These are phyloP conservation scores for Daldinia decipiens DNA, from an alignment of 495 filamentous ascomycete species.

Conservation along the genomic window DNA sequence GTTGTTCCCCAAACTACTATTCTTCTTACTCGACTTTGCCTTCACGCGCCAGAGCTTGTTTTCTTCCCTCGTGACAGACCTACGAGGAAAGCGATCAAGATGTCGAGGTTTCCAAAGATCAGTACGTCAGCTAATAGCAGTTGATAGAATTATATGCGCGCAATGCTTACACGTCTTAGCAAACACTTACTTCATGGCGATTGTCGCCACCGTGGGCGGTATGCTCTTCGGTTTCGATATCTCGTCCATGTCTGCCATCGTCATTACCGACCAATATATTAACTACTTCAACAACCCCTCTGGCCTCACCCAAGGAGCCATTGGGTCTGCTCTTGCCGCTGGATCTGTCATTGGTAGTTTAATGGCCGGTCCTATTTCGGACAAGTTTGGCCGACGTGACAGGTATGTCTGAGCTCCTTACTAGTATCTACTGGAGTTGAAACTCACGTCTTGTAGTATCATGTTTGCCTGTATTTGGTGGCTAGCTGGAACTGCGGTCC, in stretches of 20 bases:
- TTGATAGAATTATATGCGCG: conserved; percentile 2
- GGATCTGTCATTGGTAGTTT: conserved; percentile 73
- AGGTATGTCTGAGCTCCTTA: conserved; percentile 28
- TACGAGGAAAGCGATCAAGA: conserved; percentile 39
- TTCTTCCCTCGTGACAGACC: conserved; percentile 11
- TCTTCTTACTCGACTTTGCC: conserved; percentile 12
- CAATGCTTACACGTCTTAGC: conserved; percentile 42
- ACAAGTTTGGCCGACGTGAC: conserved; percentile 71
- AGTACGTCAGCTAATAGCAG: conserved; percentile 32
- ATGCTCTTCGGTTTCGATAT: conserved; percentile 75
- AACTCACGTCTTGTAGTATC: conserved; percentile 53
- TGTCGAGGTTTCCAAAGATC: conserved; percentile 47
- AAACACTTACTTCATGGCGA: conserved; percentile 70
- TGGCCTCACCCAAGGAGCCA: conserved; percentile 71
- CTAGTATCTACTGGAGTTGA: not conserved
- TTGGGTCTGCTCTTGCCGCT: conserved; percentile 72
- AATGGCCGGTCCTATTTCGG: conserved; percentile 71
- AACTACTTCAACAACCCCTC: conserved; percentile 73
- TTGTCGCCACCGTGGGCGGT: conserved; percentile 69
- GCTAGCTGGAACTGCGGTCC: conserved; percentile 75
- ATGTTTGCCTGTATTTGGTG: conserved; percentile 74
- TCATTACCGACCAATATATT: conserved; percentile 74
- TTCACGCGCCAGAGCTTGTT: conserved; percentile 25
- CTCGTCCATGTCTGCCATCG: conserved; percentile 77
- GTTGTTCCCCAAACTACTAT: conserved; percentile 14